Percentiles rank a stretch among this genome's conserved stretches.
These are phyloP conservation scores for Acer campestre DNA, from an alignment of 345 rosid species.

Conservation along the genomic window DNA sequence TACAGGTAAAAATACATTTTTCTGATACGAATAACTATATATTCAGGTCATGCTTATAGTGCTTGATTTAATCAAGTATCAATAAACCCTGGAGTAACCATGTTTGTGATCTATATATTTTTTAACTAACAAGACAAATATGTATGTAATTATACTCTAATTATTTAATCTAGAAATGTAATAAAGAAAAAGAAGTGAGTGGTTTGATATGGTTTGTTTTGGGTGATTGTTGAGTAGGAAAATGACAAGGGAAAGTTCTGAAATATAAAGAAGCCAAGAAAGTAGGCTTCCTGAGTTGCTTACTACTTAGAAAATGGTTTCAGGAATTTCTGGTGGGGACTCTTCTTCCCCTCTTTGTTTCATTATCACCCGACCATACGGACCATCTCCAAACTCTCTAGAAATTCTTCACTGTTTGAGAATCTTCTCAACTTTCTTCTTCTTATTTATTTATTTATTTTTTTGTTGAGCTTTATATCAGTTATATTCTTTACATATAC, in stretches of 20 bases:
- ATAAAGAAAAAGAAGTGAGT: not conserved
- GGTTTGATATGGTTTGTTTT: not conserved
- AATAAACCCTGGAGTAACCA: no score
- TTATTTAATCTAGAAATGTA: no score
- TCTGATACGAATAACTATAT: no score
- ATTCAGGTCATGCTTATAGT: no score
- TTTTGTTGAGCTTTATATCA: not conserved
- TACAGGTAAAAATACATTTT: no score
- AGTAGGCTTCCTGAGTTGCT: conserved; percentile 10
- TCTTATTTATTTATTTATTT: not conserved
- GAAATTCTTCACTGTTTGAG: not conserved
- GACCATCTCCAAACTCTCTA: not conserved
- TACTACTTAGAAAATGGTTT: not conserved
- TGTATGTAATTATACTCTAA: not conserved
- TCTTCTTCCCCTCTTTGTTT: not conserved
- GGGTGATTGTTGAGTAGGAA: conserved; percentile 9
- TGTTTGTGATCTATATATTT: no score
- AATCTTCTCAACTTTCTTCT: not conserved
- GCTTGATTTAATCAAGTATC: no score
- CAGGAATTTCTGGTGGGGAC: conserved; percentile 4
- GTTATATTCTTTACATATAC: not conserved
- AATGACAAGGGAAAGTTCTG: conserved; percentile 32
- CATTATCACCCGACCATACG: conserved; percentile 12
- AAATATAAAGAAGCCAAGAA: conserved; percentile 13
- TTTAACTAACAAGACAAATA: not conserved